Base-by-base conservation (phyloP, 306 rosid genomes). In the Leucaena leucocephala region DNA sequence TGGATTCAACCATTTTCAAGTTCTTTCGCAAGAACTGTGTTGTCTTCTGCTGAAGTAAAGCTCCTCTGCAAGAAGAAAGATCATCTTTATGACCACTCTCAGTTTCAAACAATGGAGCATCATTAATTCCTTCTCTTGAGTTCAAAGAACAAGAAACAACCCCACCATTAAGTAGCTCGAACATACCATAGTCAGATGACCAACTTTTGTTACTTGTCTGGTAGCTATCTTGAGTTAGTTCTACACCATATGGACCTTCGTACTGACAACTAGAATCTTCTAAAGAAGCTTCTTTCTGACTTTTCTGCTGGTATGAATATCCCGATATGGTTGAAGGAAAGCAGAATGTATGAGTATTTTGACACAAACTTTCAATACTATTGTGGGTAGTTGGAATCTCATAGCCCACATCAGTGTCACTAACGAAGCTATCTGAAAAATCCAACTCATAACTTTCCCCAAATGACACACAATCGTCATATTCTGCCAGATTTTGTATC, bases 101-200 rank as follows among this genome's bases (percentile, higher is more conserved):
- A 15, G 83, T 59, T 86, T 87, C 86, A 85, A 86, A 81, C 72
- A 89, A 76, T 38, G 92, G 80, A 66, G 82, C 71, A 75, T 82
- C 89, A 57, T 71, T 85, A 63, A 64, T 71, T 87, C 75, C 92
- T 78, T 86, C 89, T 81, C 77, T 86, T 52, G 90, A 84, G 82
- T 74, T 90, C 90, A 91, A 77, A 71, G 97, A 90, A 86, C 99
- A 95, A 45, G 94, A 90, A 83, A 89, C 84, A 58, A 83, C 57
- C 85, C 89, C 89, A 54, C 98, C 95, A 78, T 86, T 86, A 81
- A 85, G 83, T 76, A 91, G 85, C 87, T 85, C 88, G 83, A 93
- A 95, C 88, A 86, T 65, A 48, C 98, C 99, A 86, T 81, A 75
- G 80, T 95, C 98, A 39, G 92, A 82, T 65, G 87, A 93, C 97